These are phyloP conservation scores for Botrytis medusae DNA, from an alignment of 2,329 filamentous ascomycete species.

Conservation along the genomic window DNA sequence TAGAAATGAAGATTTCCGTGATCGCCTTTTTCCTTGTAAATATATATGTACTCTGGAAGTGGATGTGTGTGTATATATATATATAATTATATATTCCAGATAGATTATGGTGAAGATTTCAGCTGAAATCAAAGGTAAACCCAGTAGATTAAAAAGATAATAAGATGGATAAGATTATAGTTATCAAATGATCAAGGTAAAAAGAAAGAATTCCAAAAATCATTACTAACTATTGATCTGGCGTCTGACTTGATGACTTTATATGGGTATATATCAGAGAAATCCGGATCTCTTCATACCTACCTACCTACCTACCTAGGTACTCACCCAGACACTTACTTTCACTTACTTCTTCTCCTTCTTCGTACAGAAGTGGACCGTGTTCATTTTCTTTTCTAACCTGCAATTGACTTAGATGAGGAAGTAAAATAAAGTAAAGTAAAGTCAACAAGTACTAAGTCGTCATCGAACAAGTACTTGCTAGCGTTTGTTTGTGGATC, in stretches of 20 bases:
- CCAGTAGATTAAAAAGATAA: neutral
- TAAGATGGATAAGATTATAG: neutral
- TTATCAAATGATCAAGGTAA: neutral
- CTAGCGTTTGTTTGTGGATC: neutral
- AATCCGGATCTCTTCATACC: neutral
- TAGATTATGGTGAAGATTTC: neutral
- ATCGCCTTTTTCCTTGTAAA: neutral
- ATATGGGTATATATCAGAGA: neutral
- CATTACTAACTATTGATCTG: neutral
- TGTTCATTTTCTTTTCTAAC: neutral
- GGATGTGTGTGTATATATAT: neutral
- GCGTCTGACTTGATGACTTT: conserved; percentile 3
- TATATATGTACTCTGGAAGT: neutral
- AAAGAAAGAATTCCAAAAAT: neutral
- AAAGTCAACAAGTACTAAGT: neutral
- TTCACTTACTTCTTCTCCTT: neutral
- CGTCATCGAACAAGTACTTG: neutral
- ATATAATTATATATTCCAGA: neutral
- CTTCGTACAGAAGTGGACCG: neutral
- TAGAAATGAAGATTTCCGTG: neutral
- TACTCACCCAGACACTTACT: neutral
- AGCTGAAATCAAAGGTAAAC: neutral
- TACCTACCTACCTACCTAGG: neutral
- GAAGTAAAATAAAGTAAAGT: neutral
- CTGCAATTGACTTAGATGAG: neutral